phyloP scores from a whole-genome alignment of 2,329 filamentous ascomycete genomes.

The Coniochaeta ligniaria region DNA sequence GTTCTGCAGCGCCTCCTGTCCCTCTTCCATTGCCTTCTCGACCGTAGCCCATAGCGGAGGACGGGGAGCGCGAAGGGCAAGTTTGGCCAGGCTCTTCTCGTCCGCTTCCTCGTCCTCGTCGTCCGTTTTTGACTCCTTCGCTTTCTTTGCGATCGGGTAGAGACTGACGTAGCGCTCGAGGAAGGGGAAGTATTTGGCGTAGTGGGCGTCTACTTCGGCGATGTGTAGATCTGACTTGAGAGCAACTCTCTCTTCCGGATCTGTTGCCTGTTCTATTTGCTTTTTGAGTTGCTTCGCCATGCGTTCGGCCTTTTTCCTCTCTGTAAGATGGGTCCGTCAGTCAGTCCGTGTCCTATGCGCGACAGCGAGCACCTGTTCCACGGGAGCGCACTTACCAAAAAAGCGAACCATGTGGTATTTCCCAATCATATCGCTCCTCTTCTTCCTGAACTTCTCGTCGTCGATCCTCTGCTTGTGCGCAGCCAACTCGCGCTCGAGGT shows the following conservation, averaged over 20 bases:
- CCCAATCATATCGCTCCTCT: constrained; percentile 61
- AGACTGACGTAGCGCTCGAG: constrained; percentile 63
- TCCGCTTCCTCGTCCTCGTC: constrained; percentile 26
- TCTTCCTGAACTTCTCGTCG: constrained; percentile 51
- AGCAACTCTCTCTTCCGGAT: constrained; percentile 40
- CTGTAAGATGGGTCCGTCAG: constrained; percentile 27
- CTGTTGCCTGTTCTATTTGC: constrained; percentile 43
- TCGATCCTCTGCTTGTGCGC: constrained; percentile 58
- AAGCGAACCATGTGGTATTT: constrained; percentile 82
- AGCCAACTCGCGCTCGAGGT: constrained; percentile 65
- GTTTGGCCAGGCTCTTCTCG: constrained; percentile 31
- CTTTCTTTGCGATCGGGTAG: constrained; percentile 32
- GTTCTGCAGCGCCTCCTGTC: constrained; percentile 40
- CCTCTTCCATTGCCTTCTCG: constrained; percentile 55
- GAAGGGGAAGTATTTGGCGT: constrained; percentile 66
- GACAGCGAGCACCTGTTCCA: constrained; percentile 4
- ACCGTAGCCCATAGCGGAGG: constrained; percentile 62
- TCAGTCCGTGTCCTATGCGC: not conserved
- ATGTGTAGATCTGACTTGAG: constrained; percentile 55
- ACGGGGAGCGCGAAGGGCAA: constrained; percentile 36
- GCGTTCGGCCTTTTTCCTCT: constrained; percentile 65
- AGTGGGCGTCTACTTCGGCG: constrained; percentile 68
- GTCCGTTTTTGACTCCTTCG: constrained; percentile 10
- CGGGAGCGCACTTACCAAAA: constrained; percentile 52
- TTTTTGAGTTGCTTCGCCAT: constrained; percentile 58